Base-by-base conservation (phyloP, 441 rosid genomes). In the Erodium moschatum region DNA sequence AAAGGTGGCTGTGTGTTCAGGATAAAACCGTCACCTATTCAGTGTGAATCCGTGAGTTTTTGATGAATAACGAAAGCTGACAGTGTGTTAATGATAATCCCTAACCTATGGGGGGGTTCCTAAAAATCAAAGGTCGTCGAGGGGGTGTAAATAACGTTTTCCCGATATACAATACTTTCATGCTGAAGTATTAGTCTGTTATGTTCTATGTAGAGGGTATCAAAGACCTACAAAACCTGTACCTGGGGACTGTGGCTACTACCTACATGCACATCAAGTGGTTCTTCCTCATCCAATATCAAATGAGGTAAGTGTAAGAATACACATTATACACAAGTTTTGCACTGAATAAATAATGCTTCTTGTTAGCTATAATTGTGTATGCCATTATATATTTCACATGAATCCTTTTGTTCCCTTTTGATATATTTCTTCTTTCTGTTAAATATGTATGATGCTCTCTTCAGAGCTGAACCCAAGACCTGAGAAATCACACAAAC, bases 201-300 rank as follows among this genome's bases (percentile, higher is more conserved):
- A 11, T 50, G 15, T 21, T 50, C 60, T 50, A 2, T 71, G 75
- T 76, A 92, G 96, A 66, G 96, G 98, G 52, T 89, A 92, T 75
- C 79, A 76, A 58, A 87, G 85, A 76, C 91, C 96, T 6, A 64
- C 66, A n/a, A 84, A 86, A 42, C 89, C 98, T 29, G 87, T 90
- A 60, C 96, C 97, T 0, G 97, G 98, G 73, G 97, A 89, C 60
- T 90, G 89, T 66, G 98, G 97, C 75, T 93, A 89, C 78, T 72
- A 84, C 76, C 79, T 90, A 81, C 97, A 93, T 73, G 98, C 92
- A 29, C 92, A 89, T 84, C 82, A 81, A 67, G 72, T 90, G 70
- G 61, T 60, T 71, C 74, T 93, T 62, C 75, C 75, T 13, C 96
- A 87, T 78, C 87, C 91, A 13, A 72, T 77, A 54, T 81, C 81